Evolutionary conservation across 345 rosid genomes (phyloP), one percentile per base, ranked within the genome.

Genomic region (Hibiscus mutabilis): DNA sequence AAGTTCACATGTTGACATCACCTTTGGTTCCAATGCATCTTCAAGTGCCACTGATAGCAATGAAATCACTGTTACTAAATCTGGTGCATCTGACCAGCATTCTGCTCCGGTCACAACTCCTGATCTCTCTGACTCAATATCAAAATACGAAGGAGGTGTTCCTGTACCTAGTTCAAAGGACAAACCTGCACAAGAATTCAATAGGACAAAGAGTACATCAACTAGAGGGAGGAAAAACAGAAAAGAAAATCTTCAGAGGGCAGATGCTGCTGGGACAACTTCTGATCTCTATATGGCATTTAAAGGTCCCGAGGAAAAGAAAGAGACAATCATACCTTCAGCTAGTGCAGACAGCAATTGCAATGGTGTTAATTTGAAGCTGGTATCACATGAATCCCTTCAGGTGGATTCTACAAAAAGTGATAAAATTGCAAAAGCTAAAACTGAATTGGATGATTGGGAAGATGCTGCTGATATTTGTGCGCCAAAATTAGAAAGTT

Each of bases 401-500:
- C 76, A 52, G 69, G 80, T 65, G 60, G 83, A 73, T 47, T 71
- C 79, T 58, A 71, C 37, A 21, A 73, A 68, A 19, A 77, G 79
- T 15, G 82, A 81, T 62, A 81, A 75, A 56, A 71, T 66, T 67
- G 79, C 73, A 61, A 78, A 75, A 63, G 74, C 73, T 74, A 92
- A 89, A 78, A 73, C 82, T 56, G 99, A 96, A 77, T 91, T 82
- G 12, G 98, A 92, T 81, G 93, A 96, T 81, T 96, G 99, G 98
- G 98, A 96, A 80, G 96, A 92, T 88, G 98, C 89, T 70, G 97
- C 91, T 13, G 99, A 92, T 70, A 78, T 88, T 31, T 90, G 96
- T 22, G 83, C 96, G 8, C 90, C 97, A 63, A 91, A 91, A 69
- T 67, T 96, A 83, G 94, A 84, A 80, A 53, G 83, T 75, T 68